A percentile compares a stretch with the other conserved stretches of the same genome.
Evolutionary conservation across 257 asterid species (phyloP).

Genomic region (Paraleonurus japonicus): DNA sequence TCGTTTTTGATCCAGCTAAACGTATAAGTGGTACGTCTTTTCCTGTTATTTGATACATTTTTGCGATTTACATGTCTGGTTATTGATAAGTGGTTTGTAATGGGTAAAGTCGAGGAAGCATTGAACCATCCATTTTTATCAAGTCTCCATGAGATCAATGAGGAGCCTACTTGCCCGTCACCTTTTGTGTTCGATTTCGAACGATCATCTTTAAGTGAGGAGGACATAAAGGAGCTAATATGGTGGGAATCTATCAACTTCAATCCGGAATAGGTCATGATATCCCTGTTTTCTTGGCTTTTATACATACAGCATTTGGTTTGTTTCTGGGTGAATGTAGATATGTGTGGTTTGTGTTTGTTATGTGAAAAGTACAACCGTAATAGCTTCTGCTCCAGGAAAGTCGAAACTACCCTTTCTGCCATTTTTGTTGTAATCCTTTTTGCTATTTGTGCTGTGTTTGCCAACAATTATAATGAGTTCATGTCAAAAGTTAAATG

Average conservation of each 20-base stretch:
- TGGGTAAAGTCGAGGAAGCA: constrained; percentile 73
- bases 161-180: constrained; percentile 76
- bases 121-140: constrained; percentile 71
- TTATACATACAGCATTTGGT: constrained; percentile 14
- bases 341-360: constrained; percentile 30
- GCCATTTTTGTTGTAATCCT: constrained; percentile 20
- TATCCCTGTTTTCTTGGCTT: constrained; percentile 2
- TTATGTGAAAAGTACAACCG: constrained; percentile 15
- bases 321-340: constrained; percentile 29
- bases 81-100: constrained; percentile 22
- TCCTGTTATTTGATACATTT: not conserved
- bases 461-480: constrained; percentile 14
- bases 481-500: not conserved
- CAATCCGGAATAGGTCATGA: constrained; percentile 54
- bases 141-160: constrained; percentile 88
- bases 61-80: not conserved
- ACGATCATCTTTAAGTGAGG: constrained; percentile 70
- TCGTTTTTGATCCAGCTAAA: constrained; percentile 81
- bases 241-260: constrained; percentile 73
- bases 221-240: constrained; percentile 83
- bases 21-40: constrained; percentile 68
- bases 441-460: constrained; percentile 17
- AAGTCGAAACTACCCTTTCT: not conserved
- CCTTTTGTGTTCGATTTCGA: constrained; percentile 82
- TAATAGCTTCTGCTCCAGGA: not conserved